Conservation (phyloP, 2,329 filamentous ascomycete genomes). For the Fusarium sp. region DNA sequence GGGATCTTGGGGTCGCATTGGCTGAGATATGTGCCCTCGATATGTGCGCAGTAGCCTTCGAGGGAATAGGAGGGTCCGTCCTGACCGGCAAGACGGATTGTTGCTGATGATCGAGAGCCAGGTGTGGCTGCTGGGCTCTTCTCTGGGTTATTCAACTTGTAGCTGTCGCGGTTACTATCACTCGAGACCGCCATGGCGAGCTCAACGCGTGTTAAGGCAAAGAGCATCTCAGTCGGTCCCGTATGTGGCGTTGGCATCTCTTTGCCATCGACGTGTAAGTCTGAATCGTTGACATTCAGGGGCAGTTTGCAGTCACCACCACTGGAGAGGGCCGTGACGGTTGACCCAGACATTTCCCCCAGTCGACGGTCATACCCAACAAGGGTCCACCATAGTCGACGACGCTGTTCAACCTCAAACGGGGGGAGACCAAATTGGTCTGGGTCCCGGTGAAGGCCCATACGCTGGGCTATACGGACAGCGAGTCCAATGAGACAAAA, state of each 20-base stretch:
- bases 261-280: slow-evolving; percentile 65
- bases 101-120: slow-evolving; percentile 42
- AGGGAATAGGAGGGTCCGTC: slow-evolving; percentile 59
- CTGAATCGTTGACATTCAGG: slow-evolving; percentile 68
- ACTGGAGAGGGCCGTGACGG: slow-evolving; percentile 63
- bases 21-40: slow-evolving; percentile 63
- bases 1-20: slow-evolving; percentile 66
- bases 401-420: slow-evolving; percentile 74
- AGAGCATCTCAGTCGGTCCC: slow-evolving; percentile 67
- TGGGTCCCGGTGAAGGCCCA: slow-evolving; percentile 72
- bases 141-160: slow-evolving; percentile 44
- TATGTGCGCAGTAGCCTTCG: slow-evolving; percentile 61
- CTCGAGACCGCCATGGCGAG: slow-evolving; percentile 62
- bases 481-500: slow-evolving; percentile 67
- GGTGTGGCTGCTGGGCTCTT: slow-evolving; percentile 39
- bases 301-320: slow-evolving; percentile 64
- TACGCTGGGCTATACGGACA: slow-evolving; percentile 70
- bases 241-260: slow-evolving; percentile 58
- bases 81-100: slow-evolving; percentile 59
- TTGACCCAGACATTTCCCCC: slow-evolving; percentile 69
- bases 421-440: slow-evolving; percentile 59
- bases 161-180: slow-evolving; percentile 53
- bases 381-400: slow-evolving; percentile 76
- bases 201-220: slow-evolving; percentile 64
- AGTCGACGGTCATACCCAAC: slow-evolving; percentile 73